Conservation (phyloP, 345 rosid species). For the Cardiospermum halicacabum region DNA sequence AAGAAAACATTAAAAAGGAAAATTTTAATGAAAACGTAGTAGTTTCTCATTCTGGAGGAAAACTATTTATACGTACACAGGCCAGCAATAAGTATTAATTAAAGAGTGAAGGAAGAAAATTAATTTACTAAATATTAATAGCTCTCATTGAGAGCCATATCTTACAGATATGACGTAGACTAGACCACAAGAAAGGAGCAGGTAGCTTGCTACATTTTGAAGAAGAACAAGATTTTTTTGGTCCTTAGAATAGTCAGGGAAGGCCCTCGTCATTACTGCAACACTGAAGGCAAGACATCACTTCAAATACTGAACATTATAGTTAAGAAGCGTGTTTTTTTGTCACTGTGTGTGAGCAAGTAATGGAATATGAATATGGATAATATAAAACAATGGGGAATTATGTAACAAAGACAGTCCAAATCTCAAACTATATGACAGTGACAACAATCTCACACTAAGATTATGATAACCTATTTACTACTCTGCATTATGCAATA, state of each 20-base stretch:
- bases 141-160: background rate
- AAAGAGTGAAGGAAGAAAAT: background rate
- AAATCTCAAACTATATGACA: background rate
- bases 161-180: slow-evolving; percentile 72
- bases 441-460: background rate
- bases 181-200: slow-evolving; percentile 86
- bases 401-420: background rate
- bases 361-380: background rate
- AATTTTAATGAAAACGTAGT: background rate
- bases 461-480: background rate
- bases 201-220: slow-evolving; percentile 75
- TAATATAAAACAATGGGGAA: background rate
- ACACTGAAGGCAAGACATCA: slow-evolving; percentile 41
- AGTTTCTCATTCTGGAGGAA: slow-evolving; percentile 2
- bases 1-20: too few relatives aligned
- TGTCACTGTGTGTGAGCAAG: background rate
- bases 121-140: background rate
- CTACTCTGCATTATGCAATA: background rate
- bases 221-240: slow-evolving; percentile 58
- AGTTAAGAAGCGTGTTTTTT: background rate
- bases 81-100: background rate
- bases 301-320: background rate
- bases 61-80: background rate
- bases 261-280: slow-evolving; percentile 98
- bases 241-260: slow-evolving; percentile 51